phyloP scores from a whole-genome alignment of 352 stramenopile species.

The Globisporangium polare region DNA sequence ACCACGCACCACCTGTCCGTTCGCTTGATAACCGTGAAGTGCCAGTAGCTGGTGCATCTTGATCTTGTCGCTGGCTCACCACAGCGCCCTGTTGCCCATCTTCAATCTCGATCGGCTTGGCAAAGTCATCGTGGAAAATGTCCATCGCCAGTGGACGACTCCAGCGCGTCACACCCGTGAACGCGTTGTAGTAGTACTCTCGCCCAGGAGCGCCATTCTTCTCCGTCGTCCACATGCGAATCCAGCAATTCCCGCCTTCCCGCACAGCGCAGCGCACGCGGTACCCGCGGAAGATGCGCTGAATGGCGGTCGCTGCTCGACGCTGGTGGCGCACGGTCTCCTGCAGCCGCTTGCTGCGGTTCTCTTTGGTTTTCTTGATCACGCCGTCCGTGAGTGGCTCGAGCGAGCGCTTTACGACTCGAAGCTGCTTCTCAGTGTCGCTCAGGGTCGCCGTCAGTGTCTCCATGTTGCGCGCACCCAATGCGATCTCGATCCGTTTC shows the following conservation, averaged over 20 bases:
- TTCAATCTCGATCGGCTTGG: conserved; percentile 23
- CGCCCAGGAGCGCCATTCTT: conserved; percentile 11
- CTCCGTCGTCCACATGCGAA: conserved; percentile 33
- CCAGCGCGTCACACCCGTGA: conserved; percentile 64
- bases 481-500: conserved; percentile 60
- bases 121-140: conserved; percentile 65
- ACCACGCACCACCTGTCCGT: conserved; percentile 32
- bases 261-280: conserved; percentile 59
- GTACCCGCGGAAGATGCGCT: conserved; percentile 77
- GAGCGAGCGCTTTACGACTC: conserved; percentile 68
- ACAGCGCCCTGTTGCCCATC: neutral
- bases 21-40: neutral
- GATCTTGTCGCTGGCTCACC: neutral
- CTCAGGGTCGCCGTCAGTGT: conserved; percentile 46
- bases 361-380: conserved; percentile 69
- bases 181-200: conserved; percentile 82
- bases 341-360: conserved; percentile 62
- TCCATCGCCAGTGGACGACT: conserved; percentile 66
- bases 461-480: conserved; percentile 54
- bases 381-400: conserved; percentile 85
- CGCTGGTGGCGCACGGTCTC: conserved; percentile 64
- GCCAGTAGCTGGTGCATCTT: neutral
- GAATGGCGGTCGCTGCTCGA: conserved; percentile 64
- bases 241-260: conserved; percentile 79
- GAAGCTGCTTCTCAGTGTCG: conserved; percentile 67